Conservation (phyloP, 768 basidiomycete genomes). For the Glaciozyma antarctica region DNA sequence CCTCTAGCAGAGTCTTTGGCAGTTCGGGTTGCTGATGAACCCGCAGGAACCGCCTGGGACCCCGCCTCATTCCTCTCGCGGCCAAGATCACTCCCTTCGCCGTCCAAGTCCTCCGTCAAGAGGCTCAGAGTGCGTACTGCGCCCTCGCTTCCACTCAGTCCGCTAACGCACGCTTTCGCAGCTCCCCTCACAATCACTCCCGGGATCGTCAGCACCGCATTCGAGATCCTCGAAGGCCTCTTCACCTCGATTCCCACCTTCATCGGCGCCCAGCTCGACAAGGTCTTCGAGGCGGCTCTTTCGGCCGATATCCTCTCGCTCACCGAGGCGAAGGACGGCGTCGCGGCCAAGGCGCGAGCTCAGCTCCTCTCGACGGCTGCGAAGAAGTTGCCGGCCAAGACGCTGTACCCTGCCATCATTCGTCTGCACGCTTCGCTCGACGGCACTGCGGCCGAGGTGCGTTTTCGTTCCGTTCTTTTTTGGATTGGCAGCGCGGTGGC, state of each 20-base stretch:
- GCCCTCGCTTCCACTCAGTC: not conserved
- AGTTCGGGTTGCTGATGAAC: not conserved
- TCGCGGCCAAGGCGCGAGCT: conserved; percentile 40
- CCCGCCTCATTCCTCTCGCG: conserved; percentile 79
- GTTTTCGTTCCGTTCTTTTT: conserved; percentile 6
- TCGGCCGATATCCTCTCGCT: conserved; percentile 22
- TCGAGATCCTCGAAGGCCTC: conserved; percentile 55
- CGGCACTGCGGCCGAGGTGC: conserved; percentile 31
- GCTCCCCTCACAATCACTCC: conserved; percentile 1
- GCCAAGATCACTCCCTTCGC: conserved; percentile 55
- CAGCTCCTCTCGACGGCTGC: conserved; percentile 55
- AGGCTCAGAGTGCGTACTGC: conserved; percentile 12
- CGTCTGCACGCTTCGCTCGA: conserved; percentile 39
- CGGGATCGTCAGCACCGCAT: conserved; percentile 35
- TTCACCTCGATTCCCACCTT: conserved; percentile 71
- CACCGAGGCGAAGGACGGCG: conserved; percentile 2
- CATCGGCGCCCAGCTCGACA: conserved; percentile 37
- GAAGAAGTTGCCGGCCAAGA: conserved; percentile 59
- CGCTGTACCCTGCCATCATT: conserved; percentile 56
- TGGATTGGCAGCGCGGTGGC: not conserved
- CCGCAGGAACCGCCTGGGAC: conserved; percentile 62
- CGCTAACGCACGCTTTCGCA: not conserved
- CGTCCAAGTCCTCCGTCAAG: conserved; percentile 20
- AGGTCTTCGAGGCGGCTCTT: conserved; percentile 32
- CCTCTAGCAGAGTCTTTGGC: not conserved